Base-by-base conservation (phyloP, 1,284 basidiomycete genomes). In the Neotropicomus parvogracilis region DNA sequence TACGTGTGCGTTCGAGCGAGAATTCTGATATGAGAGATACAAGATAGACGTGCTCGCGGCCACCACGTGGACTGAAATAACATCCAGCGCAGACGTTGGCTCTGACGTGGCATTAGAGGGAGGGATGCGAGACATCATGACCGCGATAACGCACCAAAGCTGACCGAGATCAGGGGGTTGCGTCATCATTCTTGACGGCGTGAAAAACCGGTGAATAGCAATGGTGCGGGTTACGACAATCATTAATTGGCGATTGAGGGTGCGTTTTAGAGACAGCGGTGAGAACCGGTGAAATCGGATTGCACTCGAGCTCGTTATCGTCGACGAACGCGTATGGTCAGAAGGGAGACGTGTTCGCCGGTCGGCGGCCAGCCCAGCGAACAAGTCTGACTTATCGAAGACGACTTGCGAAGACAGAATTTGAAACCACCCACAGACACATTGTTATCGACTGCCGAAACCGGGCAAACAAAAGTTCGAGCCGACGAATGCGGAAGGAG, bases 141-240 rank as follows among this genome's bases (percentile, higher is more conserved):
- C 28, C 28, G 16, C 20, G 42, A 48, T 43, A 35, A 35, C 27
- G 33, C 24, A 26, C 14, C 37, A 17, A 7, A 26, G 4, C 32
- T 32, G 48, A 35, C 34, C 32, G 46, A 32, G 35, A 58, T 47
- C 19, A 34, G 9, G 4, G 14, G 19, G 16, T 37, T 40, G 42
- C 37, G 33, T 56, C 49, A 50, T 37, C 13, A 19, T 31, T 24
- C 16, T 24, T 7, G 47, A 39, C 41, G 44, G 48, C 54, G 59
- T 63, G 59, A 50, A 32, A n/a, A 28, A 38, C 38, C 36, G 17
- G 38, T 48, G 45, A 46, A 40, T 27, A 1, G 14, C 27, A 49
- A 48, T 34, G 46, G 44, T 29, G 36, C 5, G 7, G 43, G 37
- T 62, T 59, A 62, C 57, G 61, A 64, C 52, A 58, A 45, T 35